phyloP scores from a whole-genome alignment of 495 filamentous ascomycete species.

The Xylaria grammica region DNA sequence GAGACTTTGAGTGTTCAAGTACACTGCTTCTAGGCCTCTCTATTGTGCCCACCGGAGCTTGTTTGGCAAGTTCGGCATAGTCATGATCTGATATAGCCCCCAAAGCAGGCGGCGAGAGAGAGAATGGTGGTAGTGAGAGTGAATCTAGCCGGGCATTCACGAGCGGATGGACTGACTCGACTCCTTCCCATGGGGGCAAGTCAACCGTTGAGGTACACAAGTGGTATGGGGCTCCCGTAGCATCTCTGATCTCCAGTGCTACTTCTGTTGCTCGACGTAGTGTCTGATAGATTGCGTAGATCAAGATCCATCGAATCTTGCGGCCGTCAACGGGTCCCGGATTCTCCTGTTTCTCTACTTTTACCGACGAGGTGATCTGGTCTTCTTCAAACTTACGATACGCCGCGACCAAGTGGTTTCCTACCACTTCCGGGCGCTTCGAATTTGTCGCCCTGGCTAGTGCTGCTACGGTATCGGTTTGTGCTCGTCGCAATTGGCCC shows the following conservation, averaged over 20 bases:
- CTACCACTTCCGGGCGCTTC: slow-evolving; percentile 29
- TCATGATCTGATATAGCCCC: slow-evolving; percentile 52
- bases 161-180: slow-evolving; percentile 20
- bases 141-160: neutral
- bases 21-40: neutral
- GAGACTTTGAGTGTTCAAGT: neutral
- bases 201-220: slow-evolving; percentile 45
- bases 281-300: slow-evolving; percentile 72
- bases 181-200: slow-evolving; percentile 49
- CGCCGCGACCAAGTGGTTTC: slow-evolving; percentile 48
- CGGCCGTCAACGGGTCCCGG: slow-evolving; percentile 59
- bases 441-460: slow-evolving; percentile 51
- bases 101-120: slow-evolving; percentile 12
- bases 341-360: slow-evolving; percentile 45
- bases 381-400: slow-evolving; percentile 56
- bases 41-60: neutral
- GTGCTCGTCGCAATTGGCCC: slow-evolving; percentile 41
- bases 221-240: slow-evolving; percentile 44
- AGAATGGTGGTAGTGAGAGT: neutral
- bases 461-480: slow-evolving; percentile 41
- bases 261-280: slow-evolving; percentile 55
- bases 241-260: slow-evolving; percentile 45
- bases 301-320: slow-evolving; percentile 72
- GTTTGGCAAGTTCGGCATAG: slow-evolving; percentile 42
- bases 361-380: slow-evolving; percentile 40